phyloP scores from a whole-genome alignment of 139 green algal species.

The Trebouxia sp. region DNA sequence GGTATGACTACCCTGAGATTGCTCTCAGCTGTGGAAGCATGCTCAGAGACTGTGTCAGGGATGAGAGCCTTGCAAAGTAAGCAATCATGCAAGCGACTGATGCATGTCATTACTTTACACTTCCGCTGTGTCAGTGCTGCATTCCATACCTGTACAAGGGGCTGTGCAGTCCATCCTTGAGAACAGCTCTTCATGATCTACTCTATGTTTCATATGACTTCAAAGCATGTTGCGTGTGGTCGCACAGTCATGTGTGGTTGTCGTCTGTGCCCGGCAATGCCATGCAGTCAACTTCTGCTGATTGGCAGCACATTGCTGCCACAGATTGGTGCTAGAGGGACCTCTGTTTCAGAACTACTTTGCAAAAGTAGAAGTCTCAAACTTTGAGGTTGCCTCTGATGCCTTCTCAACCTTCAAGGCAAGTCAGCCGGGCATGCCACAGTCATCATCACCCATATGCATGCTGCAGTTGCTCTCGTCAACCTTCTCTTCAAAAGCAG shows the following conservation, averaged over 20 bases:
- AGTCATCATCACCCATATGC: too few species aligned
- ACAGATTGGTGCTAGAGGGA: conserved; percentile 60
- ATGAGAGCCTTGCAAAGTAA: conserved; percentile 62
- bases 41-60: conserved; percentile 83
- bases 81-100: not conserved
- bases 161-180: too few species aligned
- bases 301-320: not conserved
- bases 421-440: not conserved
- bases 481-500: too few species aligned
- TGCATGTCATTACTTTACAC: not conserved
- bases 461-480: too few species aligned
- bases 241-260: too few species aligned
- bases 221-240: too few species aligned
- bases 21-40: conserved; percentile 84
- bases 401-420: conserved; percentile 91
- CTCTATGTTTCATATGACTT: too few species aligned
- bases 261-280: not conserved
- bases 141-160: too few species aligned
- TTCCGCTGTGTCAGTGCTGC: too few species aligned
- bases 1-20: conserved; percentile 75
- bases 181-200: too few species aligned
- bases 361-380: conserved; percentile 78
- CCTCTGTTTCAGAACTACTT: conserved; percentile 72
- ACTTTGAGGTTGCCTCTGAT: conserved; percentile 94
- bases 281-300: too few species aligned